Base-by-base conservation (phyloP, 192 early-diverging fungal species). In the Gonapodya sp. region DNA sequence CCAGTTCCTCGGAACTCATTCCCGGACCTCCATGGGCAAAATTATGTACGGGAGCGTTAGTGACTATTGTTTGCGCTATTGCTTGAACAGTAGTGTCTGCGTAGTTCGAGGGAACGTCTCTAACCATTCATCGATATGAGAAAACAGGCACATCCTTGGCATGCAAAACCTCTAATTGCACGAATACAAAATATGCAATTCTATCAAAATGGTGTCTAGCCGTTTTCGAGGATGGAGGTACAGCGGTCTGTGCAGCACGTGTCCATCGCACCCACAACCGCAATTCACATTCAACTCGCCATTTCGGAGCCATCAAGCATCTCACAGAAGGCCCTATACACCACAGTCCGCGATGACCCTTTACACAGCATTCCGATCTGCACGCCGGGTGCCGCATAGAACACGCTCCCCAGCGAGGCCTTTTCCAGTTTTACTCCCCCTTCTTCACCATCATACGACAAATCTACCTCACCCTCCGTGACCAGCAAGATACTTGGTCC, bases 401-500 rank as follows among this genome's bases (percentile, higher is more conserved):
- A 64, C 8, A 64, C 24, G 24, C 46, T 64, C 46, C 46, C 46
- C 8, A 64, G 46, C 24, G 8, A 16, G 8, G 8, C 46, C 24
- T 64, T 24, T 24, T 16, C 46, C 24, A 64, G 8, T 8, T 8
- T 64, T 64, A 24, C 24, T 16, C 8, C 24, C 8, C 46, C 24
- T 8, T 64, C 46, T 64, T 64, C 46, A 64, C 46, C 8, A 24
- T 16, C 8, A 24, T 64, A 64, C 8, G 46, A 64, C 8, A 64
- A 18, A 35, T 0, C 75, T 24, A 95, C 96, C 1, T 72, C 77
- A 1, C 96, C 97, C 31, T 89, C 87, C 30, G 92, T 94, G 0
- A 94, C 95, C 81, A 99, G 89, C 31, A 99, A 73, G 34, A 99
- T 87, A 82, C 92, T 93, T 1, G 97, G 96, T 0, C 97, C 97